These are phyloP conservation scores for Suillus luteus DNA, from an alignment of 768 basidiomycete genomes.

Conservation along the genomic window DNA sequence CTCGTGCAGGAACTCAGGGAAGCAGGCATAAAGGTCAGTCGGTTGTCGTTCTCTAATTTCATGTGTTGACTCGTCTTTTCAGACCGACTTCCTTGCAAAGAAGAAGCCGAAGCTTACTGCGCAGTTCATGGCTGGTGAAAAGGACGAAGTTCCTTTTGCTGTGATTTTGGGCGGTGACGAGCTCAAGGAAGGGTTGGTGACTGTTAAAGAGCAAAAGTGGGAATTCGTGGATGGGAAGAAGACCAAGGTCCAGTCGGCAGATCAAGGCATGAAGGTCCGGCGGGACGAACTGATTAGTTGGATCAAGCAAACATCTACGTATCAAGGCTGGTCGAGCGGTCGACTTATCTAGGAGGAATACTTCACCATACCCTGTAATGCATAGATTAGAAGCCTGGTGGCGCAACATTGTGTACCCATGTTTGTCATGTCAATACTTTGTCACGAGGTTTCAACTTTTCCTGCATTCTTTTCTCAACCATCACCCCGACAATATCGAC, in stretches of 20 bases:
- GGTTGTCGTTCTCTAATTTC: not conserved
- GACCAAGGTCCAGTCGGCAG: constrained; percentile 55
- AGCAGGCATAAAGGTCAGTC: constrained; percentile 81
- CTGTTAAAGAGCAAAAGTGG: constrained; percentile 92
- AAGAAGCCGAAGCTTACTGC: constrained; percentile 84
- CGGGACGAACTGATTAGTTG: constrained; percentile 63
- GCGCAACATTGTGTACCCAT: constrained; percentile 11
- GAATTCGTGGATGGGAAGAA: constrained; percentile 73
- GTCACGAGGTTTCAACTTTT: constrained; percentile 12
- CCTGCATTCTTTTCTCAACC: constrained; percentile 21
- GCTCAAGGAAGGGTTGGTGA: constrained; percentile 78
- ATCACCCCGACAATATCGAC: constrained; percentile 25
- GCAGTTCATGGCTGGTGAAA: constrained; percentile 90
- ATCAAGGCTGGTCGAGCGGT: constrained; percentile 34
- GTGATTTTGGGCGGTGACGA: constrained; percentile 91
- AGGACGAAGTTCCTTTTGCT: constrained; percentile 90
- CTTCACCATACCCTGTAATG: constrained; percentile 1
- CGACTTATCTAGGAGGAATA: constrained; percentile 25
- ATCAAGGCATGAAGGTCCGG: constrained; percentile 67
- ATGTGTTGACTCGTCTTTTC: constrained; percentile 12
- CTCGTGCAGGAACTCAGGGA: constrained; percentile 81
- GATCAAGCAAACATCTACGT: constrained; percentile 48
- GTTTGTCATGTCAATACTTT: constrained; percentile 11
- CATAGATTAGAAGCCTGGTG: constrained; percentile 12
- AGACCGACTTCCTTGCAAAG: constrained; percentile 94